Evolutionary conservation across 306 rosid species (phyloP), one percentile per base, ranked within the genome.

Genomic region (Corylus avellana): DNA sequence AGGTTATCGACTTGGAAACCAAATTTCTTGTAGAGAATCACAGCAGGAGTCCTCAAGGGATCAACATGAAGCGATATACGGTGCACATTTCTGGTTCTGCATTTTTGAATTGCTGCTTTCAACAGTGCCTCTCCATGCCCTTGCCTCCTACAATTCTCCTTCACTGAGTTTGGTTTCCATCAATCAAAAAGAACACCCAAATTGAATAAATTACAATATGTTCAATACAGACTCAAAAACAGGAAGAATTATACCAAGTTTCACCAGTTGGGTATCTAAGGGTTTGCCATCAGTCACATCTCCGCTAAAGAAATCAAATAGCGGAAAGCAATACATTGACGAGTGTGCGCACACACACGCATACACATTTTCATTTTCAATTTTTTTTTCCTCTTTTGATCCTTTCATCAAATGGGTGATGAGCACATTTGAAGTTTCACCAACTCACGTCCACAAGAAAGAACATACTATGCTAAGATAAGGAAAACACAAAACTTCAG

Each of bases 1-100:
- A 88, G 78, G 68, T 42, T 78, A 35, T 91, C 97, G 75, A 92
- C 93, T 81, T 87, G 88, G 83, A 94, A 94, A 62, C 98, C 95
- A 57, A 79, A 77, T 80, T 90, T 94, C 87, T 81, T 90, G 83
- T 94, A 94, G 29, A 94, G 97, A 78, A 68, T 88, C 82, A 92
- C 1, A 2, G 98, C 98, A 61, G 90, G 83, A 47, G 77, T 84
- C 53, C 97, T 89, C 80, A 81, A 62, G 8, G 97, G 94, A 87
- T 94, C 97, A 46, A 94, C 97, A 61, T 94, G 98, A 80, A 94
- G 97, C 72, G 91, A 72, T 77, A 94, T 82, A 44, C 94, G 87
- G 8, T 89, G 81, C 37, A 92, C 88, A 68, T 90, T 92, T 81
- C 94, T 88, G 70, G 84, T 83, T 74, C 87, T 89, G 84, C 97